Percentiles rank a stretch among this genome's conserved stretches.
phyloP scores from a whole-genome alignment of 2,329 filamentous ascomycete species.

The Uncinocarpus reesii region DNA sequence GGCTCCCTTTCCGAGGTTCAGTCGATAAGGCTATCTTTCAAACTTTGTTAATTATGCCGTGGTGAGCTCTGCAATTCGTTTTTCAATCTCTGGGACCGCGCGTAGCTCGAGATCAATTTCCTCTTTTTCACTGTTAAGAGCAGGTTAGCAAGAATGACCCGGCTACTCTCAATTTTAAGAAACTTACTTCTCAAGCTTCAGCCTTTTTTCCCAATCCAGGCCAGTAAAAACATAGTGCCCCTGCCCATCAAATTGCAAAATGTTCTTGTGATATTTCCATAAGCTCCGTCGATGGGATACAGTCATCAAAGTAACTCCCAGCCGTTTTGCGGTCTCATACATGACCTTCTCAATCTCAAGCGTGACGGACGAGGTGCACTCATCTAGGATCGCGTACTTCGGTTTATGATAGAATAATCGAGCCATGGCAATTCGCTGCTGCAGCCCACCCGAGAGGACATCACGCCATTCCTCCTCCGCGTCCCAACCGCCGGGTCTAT shows the following conservation, averaged over 20 bases:
- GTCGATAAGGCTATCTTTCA: no score
- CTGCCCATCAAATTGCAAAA: slow-evolving; percentile 93
- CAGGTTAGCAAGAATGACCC: background rate
- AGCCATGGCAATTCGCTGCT: slow-evolving; percentile 95
- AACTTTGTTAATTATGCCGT: slow-evolving; percentile 31
- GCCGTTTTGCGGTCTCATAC: slow-evolving; percentile 88
- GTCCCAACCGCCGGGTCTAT: slow-evolving; percentile 75
- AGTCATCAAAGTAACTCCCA: slow-evolving; percentile 94
- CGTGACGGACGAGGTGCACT: slow-evolving; percentile 93
- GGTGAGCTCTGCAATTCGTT: slow-evolving; percentile 69
- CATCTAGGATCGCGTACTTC: slow-evolving; percentile 89
- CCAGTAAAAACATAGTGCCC: slow-evolving; percentile 82
- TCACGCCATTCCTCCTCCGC: slow-evolving; percentile 95
- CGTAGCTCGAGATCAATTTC: slow-evolving; percentile 78
- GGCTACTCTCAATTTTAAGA: background rate
- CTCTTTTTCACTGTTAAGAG: slow-evolving; percentile 62
- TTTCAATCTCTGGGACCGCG: slow-evolving; percentile 78
- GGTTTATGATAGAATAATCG: slow-evolving; percentile 87
- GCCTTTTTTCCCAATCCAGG: slow-evolving; percentile 73
- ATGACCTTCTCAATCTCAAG: slow-evolving; percentile 89
- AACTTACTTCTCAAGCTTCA: slow-evolving; percentile 74
- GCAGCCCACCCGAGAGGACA: slow-evolving; percentile 79
- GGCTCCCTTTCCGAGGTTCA: no score
- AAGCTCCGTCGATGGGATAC: slow-evolving; percentile 82
- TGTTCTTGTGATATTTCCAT: slow-evolving; percentile 93